Conservation (phyloP, 805 yeast species). For the Blastobotrys attinorum region DNA sequence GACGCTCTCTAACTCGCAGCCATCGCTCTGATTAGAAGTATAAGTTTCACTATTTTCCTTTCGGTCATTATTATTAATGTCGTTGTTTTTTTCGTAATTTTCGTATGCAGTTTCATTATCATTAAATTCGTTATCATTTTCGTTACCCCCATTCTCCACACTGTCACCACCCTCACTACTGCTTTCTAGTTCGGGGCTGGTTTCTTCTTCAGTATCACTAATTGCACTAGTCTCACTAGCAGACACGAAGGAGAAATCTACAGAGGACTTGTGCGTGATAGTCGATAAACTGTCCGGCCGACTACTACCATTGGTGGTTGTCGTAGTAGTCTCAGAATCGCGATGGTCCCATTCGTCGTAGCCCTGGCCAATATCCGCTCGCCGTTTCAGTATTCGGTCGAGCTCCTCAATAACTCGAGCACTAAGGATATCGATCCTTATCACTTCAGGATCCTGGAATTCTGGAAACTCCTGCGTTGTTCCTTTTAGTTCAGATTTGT, state of each 20-base stretch:
- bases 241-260: too few species aligned
- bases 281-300: neutral
- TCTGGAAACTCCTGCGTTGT: too few species aligned
- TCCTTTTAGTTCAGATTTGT: neutral
- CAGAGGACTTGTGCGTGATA: neutral
- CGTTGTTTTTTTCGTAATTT: neutral
- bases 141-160: too few species aligned
- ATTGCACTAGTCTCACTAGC: too few species aligned
- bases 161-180: too few species aligned
- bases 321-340: neutral
- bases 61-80: neutral
- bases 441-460: neutral
- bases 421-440: slow-evolving; percentile 25
- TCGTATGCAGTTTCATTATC: neutral
- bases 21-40: too few species aligned
- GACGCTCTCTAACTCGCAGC: too few species aligned
- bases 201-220: too few species aligned
- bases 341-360: slow-evolving; percentile 1
- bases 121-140: neutral
- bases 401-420: slow-evolving; percentile 27
- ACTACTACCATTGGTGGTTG: too few species aligned
- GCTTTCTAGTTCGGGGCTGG: neutral
- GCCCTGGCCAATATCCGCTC: neutral
- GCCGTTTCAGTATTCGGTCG: slow-evolving; percentile 14
- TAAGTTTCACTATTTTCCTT: too few species aligned